phyloP scores from a whole-genome alignment of 78 protist species.

The Polysphondylium violaceum region DNA sequence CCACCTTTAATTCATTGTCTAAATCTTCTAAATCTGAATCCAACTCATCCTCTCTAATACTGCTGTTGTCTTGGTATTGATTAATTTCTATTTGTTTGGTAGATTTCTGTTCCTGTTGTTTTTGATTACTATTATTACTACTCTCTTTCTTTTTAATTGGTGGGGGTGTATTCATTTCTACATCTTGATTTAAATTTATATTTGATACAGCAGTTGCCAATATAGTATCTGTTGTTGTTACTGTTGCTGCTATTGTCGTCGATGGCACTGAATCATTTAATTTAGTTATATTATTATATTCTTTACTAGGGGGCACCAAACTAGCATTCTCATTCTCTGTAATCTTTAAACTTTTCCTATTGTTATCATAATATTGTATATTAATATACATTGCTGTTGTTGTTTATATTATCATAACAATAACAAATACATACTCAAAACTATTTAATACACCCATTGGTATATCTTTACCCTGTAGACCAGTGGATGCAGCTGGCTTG shows the following conservation, averaged over 20 bases:
- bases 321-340: conserved; percentile 54
- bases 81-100: background rate
- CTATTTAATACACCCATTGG: conserved; percentile 2
- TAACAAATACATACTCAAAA: conserved; percentile 19
- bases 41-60: background rate
- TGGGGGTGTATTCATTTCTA: background rate
- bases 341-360: conserved; percentile 38
- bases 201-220: background rate
- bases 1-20: background rate
- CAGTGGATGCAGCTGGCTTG: background rate
- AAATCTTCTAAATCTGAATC: background rate
- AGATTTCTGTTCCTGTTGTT: background rate
- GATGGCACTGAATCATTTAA: background rate
- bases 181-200: background rate
- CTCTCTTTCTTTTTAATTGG: background rate
- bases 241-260: background rate
- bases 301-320: conserved; percentile 23
- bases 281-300: background rate
- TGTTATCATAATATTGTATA: background rate
- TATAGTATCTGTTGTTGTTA: background rate
- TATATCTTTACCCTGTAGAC: background rate
- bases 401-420: background rate
- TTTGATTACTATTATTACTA: background rate
- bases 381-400: background rate
- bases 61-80: too few relatives aligned